A percentile compares a stretch with the other conserved stretches of the same genome.
These are phyloP conservation scores for Acorus gramineus DNA, from an alignment of 106 monocot species.

Conservation along the genomic window DNA sequence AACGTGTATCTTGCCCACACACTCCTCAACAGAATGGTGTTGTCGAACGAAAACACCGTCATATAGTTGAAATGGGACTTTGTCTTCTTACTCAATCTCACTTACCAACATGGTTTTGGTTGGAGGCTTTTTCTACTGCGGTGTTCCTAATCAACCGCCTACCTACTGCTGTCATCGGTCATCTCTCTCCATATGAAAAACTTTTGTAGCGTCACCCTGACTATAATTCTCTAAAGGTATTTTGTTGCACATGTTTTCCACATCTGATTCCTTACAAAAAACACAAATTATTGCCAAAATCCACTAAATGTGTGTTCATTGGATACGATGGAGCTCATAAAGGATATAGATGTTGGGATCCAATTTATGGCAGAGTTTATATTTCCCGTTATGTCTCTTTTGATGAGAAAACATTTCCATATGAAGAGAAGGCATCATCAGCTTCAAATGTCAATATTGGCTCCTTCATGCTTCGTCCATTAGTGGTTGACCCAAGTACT, in stretches of 20 bases:
- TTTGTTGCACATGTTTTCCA: slow-evolving; percentile 3
- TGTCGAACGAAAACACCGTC: background rate
- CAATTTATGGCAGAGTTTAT: background rate
- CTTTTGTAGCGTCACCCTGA: background rate
- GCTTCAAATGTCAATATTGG: too few species aligned
- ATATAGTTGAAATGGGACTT: background rate
- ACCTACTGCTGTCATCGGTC: background rate
- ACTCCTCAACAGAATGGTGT: slow-evolving; percentile 2
- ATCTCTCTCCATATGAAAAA: background rate
- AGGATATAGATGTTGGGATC: background rate
- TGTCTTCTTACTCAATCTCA: background rate
- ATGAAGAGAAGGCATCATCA: too few species aligned
- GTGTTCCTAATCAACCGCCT: background rate
- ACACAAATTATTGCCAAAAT: background rate
- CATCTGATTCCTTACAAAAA: background rate
- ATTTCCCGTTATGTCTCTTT: background rate
- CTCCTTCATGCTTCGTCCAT: too few species aligned
- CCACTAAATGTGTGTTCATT: background rate
- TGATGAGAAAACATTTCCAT: background rate
- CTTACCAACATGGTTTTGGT: background rate
- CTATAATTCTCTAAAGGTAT: background rate
- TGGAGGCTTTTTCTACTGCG: background rate
- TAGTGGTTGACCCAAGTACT: too few species aligned
- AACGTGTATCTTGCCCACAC: background rate
- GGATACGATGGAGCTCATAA: background rate